Percentiles rank a stretch among this genome's conserved stretches.
These are phyloP conservation scores for Neurospora sp. DNA, from an alignment of 2,329 filamentous ascomycete species.

Conservation along the genomic window DNA sequence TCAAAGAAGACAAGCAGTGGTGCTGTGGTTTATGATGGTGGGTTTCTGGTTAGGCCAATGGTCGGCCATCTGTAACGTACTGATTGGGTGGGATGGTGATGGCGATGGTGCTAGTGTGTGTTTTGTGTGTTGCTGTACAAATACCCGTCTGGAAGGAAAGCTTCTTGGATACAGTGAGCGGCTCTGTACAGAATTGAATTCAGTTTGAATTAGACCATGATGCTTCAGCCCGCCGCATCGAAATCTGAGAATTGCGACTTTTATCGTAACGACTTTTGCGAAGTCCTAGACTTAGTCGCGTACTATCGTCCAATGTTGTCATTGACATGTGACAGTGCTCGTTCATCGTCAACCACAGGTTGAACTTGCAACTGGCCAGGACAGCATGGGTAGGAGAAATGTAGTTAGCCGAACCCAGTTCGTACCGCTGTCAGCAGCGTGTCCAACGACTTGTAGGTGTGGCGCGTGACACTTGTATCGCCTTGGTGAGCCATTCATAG, in stretches of 20 bases:
- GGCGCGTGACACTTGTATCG: not conserved
- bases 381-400: not conserved
- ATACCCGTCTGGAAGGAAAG: not conserved
- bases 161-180: not conserved
- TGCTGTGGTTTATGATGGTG: not conserved
- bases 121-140: not conserved
- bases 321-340: not conserved
- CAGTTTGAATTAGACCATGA: no score
- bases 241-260: not conserved
- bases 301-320: not conserved
- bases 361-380: not conserved
- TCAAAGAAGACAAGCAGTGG: not conserved
- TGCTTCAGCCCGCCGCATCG: not conserved
- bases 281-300: not conserved
- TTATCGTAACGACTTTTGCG: not conserved
- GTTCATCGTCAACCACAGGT: not conserved
- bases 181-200: not conserved
- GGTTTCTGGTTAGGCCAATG: not conserved
- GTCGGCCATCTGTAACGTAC: not conserved
- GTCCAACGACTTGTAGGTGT: not conserved
- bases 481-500: not conserved
- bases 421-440: not conserved
- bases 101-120: not conserved
- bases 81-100: not conserved
- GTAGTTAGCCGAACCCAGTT: not conserved